Base-by-base conservation (phyloP, 169 alveolate species). In the Plasmodium ovale region DNA sequence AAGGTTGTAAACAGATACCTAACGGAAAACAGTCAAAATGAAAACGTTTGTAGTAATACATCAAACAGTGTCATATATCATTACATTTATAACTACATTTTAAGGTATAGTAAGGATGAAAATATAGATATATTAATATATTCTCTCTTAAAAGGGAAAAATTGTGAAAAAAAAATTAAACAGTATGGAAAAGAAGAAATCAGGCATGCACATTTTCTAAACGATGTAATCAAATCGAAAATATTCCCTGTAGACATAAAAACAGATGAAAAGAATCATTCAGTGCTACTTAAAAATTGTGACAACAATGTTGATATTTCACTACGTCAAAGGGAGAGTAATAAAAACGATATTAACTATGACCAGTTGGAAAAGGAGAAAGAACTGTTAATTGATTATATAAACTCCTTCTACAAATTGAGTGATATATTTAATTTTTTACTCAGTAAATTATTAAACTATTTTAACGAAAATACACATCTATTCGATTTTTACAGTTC, bases 341-440 rank as follows among this genome's bases (percentile, higher is more conserved):
- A 21, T 6, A 19, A n/a, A 3, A 9, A n/a, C 2, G 16, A 47
- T 5, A 14, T 6, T n/a, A 14, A n/a, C 12, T 47, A 47, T 5
- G 16, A 2, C 0, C 56, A 47, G 12, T 47, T 21, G 16, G 84
- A 49, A 10, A 67, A 35, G 21, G 27, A 77, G n/a, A 39, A 25
- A 29, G 72, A 64, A 14, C n/a, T 77, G 9, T 25, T 77, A 62
- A 68, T 77, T 31, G 88, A 77, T 3, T 62, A 77, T 67, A 77
- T 77, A 77, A 77, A 62, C 68, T 12, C 31, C 14, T 77, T 60
- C 33, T 77, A 77, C 70, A 77, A 77, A 47, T 54, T 77, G 47
- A 77, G 62, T 53, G 88, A 77, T 21, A 77, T 77, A 77, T 77
- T 77, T 56, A 62, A 47, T 35, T 77, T 60, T 53, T 53, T 77